Base-by-base conservation (phyloP, 2,329 filamentous ascomycete genomes). In the Phialemonium atrogriseum region DNA sequence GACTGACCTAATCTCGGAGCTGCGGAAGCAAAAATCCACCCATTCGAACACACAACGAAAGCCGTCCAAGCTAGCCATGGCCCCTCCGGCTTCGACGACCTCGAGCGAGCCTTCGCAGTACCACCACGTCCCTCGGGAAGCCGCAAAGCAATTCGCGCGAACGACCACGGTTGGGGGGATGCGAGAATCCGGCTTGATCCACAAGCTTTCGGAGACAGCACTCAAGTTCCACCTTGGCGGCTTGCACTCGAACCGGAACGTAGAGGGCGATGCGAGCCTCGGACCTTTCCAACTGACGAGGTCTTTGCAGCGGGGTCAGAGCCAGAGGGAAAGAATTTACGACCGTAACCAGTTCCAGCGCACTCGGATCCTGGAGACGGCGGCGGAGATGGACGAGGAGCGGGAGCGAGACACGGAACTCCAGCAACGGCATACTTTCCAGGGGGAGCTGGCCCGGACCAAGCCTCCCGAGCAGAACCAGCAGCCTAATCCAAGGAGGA, bases 121-220 rank as follows among this genome's bases (percentile, higher is more conserved):
- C 40, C 66, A 57, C 21, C 66, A 77, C 42, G 51, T 74, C 3
- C 73, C 73, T 10, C 58, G 60, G 32, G 60, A 68, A 21, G 73
- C 73, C 1, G 71, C 72, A 2, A 47, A 60, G 10, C 70, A 75
- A 35, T 77, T 77, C 44, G 54, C 63, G 8, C 54, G 60, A 25
- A 77, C 73, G 0, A 65, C 71, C 1, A 72, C 68, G 2, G 55
- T 60, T 11, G 60, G 62, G 13, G 44, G 47, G 24, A 52, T 56
- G 46, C 51, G 52, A 16, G 50, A 62, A 29, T 45, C 24, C 5
- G 41, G 45, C 16, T 47, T 55, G 8, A 48, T 58, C 10, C 65
- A 68, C 41, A 63, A 56, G 32, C 45, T 70, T 10, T 65, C 67
- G 7, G 53, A 55, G 23, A 49, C 53, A 13, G 62, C 59, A 2